Conservation (phyloP, 163 green algal genomes). For the Coccomyxa subellipsoidea region DNA sequence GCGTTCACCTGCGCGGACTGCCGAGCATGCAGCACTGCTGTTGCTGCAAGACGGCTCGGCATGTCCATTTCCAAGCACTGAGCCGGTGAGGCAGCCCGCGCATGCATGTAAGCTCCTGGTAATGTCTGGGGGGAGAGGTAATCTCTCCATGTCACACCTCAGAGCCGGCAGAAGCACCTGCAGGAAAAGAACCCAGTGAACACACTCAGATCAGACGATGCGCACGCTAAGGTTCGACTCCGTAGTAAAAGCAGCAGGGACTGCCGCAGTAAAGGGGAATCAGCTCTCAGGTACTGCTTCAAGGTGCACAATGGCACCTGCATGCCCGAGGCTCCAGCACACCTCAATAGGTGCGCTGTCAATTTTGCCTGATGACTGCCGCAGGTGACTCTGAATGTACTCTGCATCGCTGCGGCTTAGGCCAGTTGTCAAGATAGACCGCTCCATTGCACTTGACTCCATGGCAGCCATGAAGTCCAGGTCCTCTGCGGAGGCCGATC, state of each 20-base stretch:
- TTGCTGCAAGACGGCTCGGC: neutral
- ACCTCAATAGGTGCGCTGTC: neutral
- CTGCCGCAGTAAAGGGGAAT: too few species aligned
- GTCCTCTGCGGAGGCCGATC: neutral
- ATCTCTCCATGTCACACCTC: conserved; percentile 51
- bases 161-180: conserved; percentile 70
- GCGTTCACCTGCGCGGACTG: too few species aligned
- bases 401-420: conserved; percentile 14
- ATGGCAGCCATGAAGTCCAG: neutral
- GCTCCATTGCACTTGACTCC: neutral
- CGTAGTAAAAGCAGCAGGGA: too few species aligned
- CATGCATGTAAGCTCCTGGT: neutral
- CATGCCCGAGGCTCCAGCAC: too few species aligned
- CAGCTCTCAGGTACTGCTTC: too few species aligned
- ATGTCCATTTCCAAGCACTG: neutral
- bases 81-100: neutral
- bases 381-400: conserved; percentile 1
- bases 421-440: neutral
- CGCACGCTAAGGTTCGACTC: too few species aligned
- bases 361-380: neutral
- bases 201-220: too few species aligned
- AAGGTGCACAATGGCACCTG: too few species aligned
- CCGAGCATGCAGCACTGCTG: conserved; percentile 1
- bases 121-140: conserved; percentile 34
- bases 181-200: too few species aligned